Base-by-base conservation (phyloP, 495 filamentous ascomycete genomes). In the Penicillium nucicola region DNA sequence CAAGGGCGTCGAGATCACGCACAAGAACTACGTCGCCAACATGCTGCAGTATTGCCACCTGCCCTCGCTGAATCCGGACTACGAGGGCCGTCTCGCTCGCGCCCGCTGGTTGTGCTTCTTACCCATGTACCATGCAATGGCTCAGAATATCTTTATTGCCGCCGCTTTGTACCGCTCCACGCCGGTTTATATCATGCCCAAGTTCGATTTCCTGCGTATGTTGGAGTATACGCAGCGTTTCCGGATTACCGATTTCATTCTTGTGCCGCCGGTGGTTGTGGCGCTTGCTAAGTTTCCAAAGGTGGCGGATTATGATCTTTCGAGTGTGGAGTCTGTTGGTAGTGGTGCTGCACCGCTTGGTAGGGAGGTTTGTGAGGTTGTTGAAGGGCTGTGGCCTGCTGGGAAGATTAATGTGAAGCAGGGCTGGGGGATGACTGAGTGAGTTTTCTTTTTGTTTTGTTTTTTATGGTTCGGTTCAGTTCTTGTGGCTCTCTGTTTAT, bases 351-450 rank as follows among this genome's bases (percentile, higher is more conserved):
- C 85, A 8, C 85, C 84, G 4, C 67, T 89, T 45, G 78, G 79
- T 0, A 56, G 70, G n/a, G 87, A 89, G 60, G 66, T 84, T n/a
- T 75, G 71, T 56, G 69, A 71, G 0, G 81, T 85, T 44, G 74
- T 82, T 31, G 70, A 82, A 60, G 77, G 71, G 50, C 53, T 84
- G 17, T 84, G 84, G 74, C 77, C 77, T 4, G 66, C 69, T 10
- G 77, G 78, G 18, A 66, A 71, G 19, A 62, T 86, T 15, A 77
- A 77, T 56, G 61, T 92, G 7, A 87, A 83, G 44, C 90, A 95
- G 59, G 90, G 87, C 0, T 95, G 88, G 85, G 90, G 90, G 5
- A 88, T 92, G 84, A 92, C 88, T 0, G 87, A 91, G 77, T 80
- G 63, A 57, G 70, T 77, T 45, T 12, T 33, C 32, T 41, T 40